phyloP scores from a whole-genome alignment of 495 filamentous ascomycete genomes.

The Penicillium alfredii region DNA sequence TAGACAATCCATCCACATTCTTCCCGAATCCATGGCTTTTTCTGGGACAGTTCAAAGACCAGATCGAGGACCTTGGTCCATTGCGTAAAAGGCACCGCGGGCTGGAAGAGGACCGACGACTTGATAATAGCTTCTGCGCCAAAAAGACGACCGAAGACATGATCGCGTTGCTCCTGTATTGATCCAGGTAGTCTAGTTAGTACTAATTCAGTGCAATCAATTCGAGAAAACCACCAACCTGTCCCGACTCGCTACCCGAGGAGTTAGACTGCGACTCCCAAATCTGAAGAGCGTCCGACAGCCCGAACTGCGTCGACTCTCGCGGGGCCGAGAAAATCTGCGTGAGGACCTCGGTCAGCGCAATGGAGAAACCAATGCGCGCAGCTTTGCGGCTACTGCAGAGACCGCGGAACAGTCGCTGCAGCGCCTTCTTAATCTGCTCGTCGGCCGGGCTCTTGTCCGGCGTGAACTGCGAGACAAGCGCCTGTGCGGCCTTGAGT shows the following conservation, averaged over 20 bases:
- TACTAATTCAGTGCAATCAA: slow-evolving; percentile 1
- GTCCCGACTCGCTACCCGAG: slow-evolving; percentile 57
- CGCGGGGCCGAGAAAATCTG: slow-evolving; percentile 41
- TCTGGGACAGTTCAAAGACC: slow-evolving; percentile 51
- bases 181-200: slow-evolving; percentile 7
- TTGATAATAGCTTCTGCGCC: slow-evolving; percentile 80
- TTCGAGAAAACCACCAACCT: slow-evolving; percentile 34
- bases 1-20: slow-evolving; percentile 73
- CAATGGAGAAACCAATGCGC: slow-evolving; percentile 83
- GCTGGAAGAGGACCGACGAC: slow-evolving; percentile 61
- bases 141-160: slow-evolving; percentile 78
- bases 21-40: slow-evolving; percentile 82
- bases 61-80: slow-evolving; percentile 55
- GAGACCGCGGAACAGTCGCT: slow-evolving; percentile 75
- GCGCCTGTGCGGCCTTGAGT: slow-evolving; percentile 41
- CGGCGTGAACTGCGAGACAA: slow-evolving; percentile 44
- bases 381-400: slow-evolving; percentile 88
- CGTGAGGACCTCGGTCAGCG: slow-evolving; percentile 72
- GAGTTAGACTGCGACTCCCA: slow-evolving; percentile 63
- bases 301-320: slow-evolving; percentile 34
- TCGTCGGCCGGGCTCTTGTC: slow-evolving; percentile 36
- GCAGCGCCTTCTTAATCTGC: slow-evolving; percentile 41
- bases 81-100: slow-evolving; percentile 37
- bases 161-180: slow-evolving; percentile 73
- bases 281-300: slow-evolving; percentile 51